These are phyloP conservation scores for Bipolaris victoriae DNA, from an alignment of 2,329 filamentous ascomycete genomes.

Conservation along the genomic window DNA sequence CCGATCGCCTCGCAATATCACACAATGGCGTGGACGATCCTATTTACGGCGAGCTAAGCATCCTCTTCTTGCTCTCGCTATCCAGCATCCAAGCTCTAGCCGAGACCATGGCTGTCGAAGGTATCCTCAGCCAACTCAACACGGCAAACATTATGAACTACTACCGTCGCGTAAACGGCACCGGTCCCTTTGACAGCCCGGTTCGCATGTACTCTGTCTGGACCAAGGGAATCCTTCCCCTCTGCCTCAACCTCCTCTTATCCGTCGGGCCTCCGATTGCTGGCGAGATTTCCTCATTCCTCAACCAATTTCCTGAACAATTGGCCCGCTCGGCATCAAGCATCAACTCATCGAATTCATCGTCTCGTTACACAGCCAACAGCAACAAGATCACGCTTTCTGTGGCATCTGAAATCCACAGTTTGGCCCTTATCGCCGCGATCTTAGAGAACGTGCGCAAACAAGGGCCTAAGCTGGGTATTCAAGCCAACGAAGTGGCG, in stretches of 20 bases:
- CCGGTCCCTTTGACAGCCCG: constrained; percentile 80
- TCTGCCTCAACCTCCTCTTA: constrained; percentile 86
- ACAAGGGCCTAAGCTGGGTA: constrained; percentile 52
- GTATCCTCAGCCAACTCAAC: constrained; percentile 77
- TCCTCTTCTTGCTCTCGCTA: constrained; percentile 86
- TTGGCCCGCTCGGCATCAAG: constrained; percentile 73
- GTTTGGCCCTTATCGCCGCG: constrained; percentile 74
- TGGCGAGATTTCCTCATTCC: constrained; percentile 81
- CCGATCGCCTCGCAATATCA: constrained; percentile 74
- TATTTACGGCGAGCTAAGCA: constrained; percentile 89
- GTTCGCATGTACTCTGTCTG: constrained; percentile 85
- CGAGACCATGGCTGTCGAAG: constrained; percentile 88
- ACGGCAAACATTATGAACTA: constrained; percentile 79
- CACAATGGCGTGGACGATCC: constrained; percentile 71
- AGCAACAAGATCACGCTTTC: constrained; percentile 72
- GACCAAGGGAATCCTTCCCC: constrained; percentile 83
- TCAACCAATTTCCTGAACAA: constrained; percentile 87
- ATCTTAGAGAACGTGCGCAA: constrained; percentile 72
- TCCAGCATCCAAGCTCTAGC: constrained; percentile 81
- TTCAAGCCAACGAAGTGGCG: constrained; percentile 68
- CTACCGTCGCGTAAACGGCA: constrained; percentile 70
- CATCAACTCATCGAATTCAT: constrained; percentile 64
- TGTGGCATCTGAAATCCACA: constrained; percentile 78
- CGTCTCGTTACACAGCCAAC: constrained; percentile 36
- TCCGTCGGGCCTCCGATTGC: constrained; percentile 82